Conservation (phyloP, 2,329 filamentous ascomycete genomes). For the Microdochium nivale region DNA sequence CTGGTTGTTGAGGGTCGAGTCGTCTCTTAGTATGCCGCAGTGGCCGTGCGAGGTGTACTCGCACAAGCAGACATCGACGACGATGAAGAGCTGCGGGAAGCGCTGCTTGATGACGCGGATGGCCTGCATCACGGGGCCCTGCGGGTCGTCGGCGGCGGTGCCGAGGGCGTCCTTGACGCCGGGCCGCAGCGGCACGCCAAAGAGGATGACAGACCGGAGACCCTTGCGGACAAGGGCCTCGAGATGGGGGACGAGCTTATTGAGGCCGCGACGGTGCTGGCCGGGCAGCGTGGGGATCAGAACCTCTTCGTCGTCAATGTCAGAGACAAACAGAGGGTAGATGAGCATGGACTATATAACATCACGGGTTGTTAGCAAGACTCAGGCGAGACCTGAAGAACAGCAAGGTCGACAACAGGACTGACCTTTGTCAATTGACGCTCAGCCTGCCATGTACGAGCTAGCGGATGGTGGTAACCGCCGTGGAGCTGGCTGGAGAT, state of each 20-base stretch:
- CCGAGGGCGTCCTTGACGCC: slow-evolving; percentile 84
- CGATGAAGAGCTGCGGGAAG: slow-evolving; percentile 88
- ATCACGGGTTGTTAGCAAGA: background rate
- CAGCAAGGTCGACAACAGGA: slow-evolving; percentile 1
- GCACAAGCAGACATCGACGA: slow-evolving; percentile 90
- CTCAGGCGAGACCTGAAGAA: background rate
- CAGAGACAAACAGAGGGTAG: slow-evolving; percentile 93
- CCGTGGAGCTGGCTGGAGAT: slow-evolving; percentile 79
- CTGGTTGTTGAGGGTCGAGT: slow-evolving; percentile 86
- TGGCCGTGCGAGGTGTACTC: slow-evolving; percentile 98
- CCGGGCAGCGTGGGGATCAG: slow-evolving; percentile 85
- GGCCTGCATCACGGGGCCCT: slow-evolving; percentile 80
- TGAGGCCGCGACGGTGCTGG: slow-evolving; percentile 81
- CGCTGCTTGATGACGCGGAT: slow-evolving; percentile 77
- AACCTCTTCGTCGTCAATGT: slow-evolving; percentile 86
- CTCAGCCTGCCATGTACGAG: slow-evolving; percentile 75
- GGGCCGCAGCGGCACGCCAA: slow-evolving; percentile 80
- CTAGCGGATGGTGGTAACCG: slow-evolving; percentile 73
- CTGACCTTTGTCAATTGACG: slow-evolving; percentile 75
- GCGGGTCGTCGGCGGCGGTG: slow-evolving; percentile 84
- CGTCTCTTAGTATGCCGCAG: slow-evolving; percentile 90
- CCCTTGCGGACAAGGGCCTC: slow-evolving; percentile 83
- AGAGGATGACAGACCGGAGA: slow-evolving; percentile 86
- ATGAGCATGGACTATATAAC: slow-evolving; percentile 83
- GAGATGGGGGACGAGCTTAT: slow-evolving; percentile 76